Evolutionary conservation across 331 rosid species (phyloP).

Genomic region (Arachis monticola): DNA sequence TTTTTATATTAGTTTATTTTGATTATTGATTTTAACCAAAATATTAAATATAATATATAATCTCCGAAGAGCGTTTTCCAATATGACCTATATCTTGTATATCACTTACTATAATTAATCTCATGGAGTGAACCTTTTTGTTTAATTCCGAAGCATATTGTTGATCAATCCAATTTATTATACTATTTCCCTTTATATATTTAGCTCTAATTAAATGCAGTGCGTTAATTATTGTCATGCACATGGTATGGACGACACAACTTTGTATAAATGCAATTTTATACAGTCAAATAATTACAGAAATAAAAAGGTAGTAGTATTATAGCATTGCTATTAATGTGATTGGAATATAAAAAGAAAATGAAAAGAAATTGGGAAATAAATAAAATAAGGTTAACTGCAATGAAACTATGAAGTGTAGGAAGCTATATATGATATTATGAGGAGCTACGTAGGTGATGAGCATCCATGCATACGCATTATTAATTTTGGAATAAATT

Average conservation of each 20-base stretch:
- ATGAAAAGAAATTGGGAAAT: too few species aligned
- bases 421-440: background rate
- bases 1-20: too few species aligned
- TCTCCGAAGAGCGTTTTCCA: slow-evolving; percentile 5
- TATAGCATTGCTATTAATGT: background rate
- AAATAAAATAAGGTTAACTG: slow-evolving; percentile 17
- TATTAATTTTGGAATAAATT: slow-evolving; percentile 35
- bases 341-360: background rate
- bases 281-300: background rate
- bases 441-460: slow-evolving; percentile 25
- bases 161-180: too few species aligned
- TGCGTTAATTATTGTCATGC: background rate
- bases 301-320: background rate
- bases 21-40: background rate
- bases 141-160: too few species aligned
- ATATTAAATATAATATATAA: slow-evolving; percentile 23
- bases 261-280: background rate
- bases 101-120: background rate
- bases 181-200: background rate
- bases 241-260: background rate
- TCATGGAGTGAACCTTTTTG: background rate
- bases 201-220: background rate
- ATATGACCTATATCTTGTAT: slow-evolving; percentile 10
- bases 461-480: slow-evolving; percentile 38
- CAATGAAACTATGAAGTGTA: background rate